Conservation (phyloP, 73 alveolate species). For the Tetrahymena elliotti region DNA sequence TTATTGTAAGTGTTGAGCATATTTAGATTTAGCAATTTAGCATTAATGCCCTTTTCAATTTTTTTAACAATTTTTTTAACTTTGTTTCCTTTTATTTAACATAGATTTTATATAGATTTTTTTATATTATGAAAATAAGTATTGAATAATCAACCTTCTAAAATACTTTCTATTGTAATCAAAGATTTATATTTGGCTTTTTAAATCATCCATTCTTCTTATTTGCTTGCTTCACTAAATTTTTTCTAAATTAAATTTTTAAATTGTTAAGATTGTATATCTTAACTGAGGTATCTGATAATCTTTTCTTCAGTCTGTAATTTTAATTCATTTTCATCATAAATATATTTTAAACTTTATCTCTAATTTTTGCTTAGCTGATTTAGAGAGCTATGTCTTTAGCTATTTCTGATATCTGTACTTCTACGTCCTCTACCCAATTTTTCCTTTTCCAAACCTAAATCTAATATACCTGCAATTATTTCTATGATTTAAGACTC, state of each 20-base stretch:
- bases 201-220: background rate
- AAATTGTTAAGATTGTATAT: background rate
- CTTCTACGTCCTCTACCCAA: background rate
- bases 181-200: background rate
- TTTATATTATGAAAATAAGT: too few relatives aligned
- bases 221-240: background rate
- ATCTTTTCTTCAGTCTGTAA: background rate
- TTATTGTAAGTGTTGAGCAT: background rate
- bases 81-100: background rate
- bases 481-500: background rate
- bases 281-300: background rate
- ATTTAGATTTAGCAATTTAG: background rate
- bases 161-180: background rate
- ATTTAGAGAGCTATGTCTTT: background rate
- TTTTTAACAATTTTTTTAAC: background rate
- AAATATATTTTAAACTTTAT: background rate
- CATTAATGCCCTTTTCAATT: background rate
- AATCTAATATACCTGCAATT: background rate
- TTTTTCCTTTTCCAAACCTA: background rate
- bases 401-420: background rate
- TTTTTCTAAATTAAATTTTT: background rate
- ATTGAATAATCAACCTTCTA: background rate
- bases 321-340: background rate
- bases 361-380: background rate
- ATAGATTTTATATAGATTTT: background rate